phyloP scores from a whole-genome alignment of 1,284 basidiomycete species.

The Ustilago hordei region DNA sequence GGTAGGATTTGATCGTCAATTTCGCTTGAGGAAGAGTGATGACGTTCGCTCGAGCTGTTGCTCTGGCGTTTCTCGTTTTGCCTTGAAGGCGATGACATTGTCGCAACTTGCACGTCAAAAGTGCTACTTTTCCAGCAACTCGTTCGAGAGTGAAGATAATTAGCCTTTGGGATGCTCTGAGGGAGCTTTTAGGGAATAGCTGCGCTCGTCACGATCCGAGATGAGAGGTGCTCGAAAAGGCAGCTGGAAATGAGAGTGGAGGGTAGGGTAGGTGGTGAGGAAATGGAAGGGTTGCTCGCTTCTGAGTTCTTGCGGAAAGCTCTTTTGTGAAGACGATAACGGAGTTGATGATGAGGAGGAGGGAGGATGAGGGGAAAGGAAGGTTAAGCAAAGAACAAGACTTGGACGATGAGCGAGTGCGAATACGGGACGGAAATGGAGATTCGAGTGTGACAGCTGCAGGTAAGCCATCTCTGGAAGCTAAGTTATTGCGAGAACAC shows the following conservation, averaged over 20 bases:
- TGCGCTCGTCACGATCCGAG: slow-evolving; percentile 2
- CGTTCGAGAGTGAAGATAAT: neutral
- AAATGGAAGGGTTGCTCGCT: slow-evolving; percentile 10
- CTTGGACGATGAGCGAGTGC: neutral
- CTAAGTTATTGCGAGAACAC: neutral
- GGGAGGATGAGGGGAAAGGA: slow-evolving; percentile 6
- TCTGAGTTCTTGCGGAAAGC: slow-evolving; percentile 20
- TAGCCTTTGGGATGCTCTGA: neutral
- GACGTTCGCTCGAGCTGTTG: slow-evolving; percentile 38
- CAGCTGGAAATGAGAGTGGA: neutral
- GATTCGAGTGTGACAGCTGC: neutral
- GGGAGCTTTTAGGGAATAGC: neutral
- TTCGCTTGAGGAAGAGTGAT: slow-evolving; percentile 27
- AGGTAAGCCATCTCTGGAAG: neutral
- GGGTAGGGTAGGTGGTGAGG: neutral
- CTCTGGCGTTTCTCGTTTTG: slow-evolving; percentile 26
- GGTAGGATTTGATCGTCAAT: slow-evolving; percentile 33
- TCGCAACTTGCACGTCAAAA: slow-evolving; percentile 2
- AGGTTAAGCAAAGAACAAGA: neutral
- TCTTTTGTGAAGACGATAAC: slow-evolving; percentile 24
- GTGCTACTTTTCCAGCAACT: neutral
- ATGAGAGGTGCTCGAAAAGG: neutral
- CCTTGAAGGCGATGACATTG: slow-evolving; percentile 33
- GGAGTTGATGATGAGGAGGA: slow-evolving; percentile 13
- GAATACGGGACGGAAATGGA: neutral